Evolutionary conservation across 139 green algal genomes (phyloP).

Genomic region (Pleodorina starrii): DNA sequence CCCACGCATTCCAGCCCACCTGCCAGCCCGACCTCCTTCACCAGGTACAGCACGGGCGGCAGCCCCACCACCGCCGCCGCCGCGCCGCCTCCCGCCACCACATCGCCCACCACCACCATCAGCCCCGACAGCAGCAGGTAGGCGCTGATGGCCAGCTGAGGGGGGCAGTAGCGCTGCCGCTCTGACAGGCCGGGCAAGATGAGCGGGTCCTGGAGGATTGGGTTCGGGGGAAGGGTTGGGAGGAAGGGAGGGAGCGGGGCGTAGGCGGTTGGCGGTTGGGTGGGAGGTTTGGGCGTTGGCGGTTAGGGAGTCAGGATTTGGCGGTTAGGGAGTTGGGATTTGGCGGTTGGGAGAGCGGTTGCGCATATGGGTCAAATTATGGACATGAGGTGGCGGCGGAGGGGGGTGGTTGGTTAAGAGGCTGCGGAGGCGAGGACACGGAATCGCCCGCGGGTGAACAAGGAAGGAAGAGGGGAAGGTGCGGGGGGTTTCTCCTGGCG

Average conservation of each 20-base stretch:
- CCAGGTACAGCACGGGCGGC: slow-evolving; percentile 5
- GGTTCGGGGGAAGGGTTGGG: no score
- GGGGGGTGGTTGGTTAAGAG: no score
- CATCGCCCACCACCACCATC: background rate
- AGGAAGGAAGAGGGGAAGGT: no score
- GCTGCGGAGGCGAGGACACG: no score
- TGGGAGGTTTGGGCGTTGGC: no score
- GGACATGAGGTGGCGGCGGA: no score
- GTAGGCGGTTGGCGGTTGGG: background rate
- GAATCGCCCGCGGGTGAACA: no score
- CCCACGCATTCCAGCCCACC: slow-evolving; percentile 1
- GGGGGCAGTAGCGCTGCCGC: slow-evolving; percentile 81
- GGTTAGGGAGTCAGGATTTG: no score
- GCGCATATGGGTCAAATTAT: no score
- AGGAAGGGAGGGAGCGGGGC: background rate
- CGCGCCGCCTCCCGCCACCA: background rate
- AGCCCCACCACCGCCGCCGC: background rate
- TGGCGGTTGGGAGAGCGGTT: no score
- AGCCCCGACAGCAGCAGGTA: slow-evolving; percentile 57
- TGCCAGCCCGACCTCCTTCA: slow-evolving; percentile 27
- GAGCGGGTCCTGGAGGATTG: slow-evolving; percentile 77
- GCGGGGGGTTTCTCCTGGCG: no score
- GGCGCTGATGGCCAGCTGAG: slow-evolving; percentile 51
- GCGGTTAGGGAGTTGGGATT: no score
- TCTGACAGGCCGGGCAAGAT: slow-evolving; percentile 75